Evolutionary conservation across 306 rosid genomes (phyloP), one percentile per base, ranked within the genome.

Genomic region (Fagus crenata): DNA sequence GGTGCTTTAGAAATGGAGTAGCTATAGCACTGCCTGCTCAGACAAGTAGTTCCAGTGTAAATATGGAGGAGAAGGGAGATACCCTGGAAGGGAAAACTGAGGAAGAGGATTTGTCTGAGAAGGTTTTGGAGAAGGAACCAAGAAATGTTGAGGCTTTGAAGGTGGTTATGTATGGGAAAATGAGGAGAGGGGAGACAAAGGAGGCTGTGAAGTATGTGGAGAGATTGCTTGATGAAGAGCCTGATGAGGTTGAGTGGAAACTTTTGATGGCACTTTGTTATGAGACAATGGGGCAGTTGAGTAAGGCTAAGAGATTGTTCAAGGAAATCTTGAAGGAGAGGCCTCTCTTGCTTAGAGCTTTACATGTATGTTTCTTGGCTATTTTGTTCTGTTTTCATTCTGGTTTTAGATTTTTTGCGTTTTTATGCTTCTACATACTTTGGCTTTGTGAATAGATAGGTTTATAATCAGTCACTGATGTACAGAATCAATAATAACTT

Each of bases 171-270:
- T 84, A 81, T 79, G 91, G 83, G 73, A 92, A 90, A 76, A 86
- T 94, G 84, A 88, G 91, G 87, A 92, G 83, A 77, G 93, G 98
- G 39, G 79, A 92, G 68, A 81, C 93, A 1, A 78, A 84, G 63
- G 91, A 89, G 77, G 97, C 97, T 75, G 83, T 92, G 70, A 87
- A 87, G 75, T 89, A 89, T 75, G 96, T 90, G 78, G 91, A 88
- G 92, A 87, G 49, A 79, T 80, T 94, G 88, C 88, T 86, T 83
- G 84, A 82, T 54, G 78, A 64, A 43, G 93, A 94, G 79, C 97
- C 98, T 0, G 72, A 89, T 1, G 96, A 88, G 67, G 90, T 89
- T 69, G 97, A 94, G 59, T 94, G 98, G 98, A 86, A 84, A 85
- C 96, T 94, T 76, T 81, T 94, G 90, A 65, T 85, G 59, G 96